These are phyloP conservation scores for Ammopiptanthus mongolicus DNA, from an alignment of 306 rosid species.

Conservation along the genomic window DNA sequence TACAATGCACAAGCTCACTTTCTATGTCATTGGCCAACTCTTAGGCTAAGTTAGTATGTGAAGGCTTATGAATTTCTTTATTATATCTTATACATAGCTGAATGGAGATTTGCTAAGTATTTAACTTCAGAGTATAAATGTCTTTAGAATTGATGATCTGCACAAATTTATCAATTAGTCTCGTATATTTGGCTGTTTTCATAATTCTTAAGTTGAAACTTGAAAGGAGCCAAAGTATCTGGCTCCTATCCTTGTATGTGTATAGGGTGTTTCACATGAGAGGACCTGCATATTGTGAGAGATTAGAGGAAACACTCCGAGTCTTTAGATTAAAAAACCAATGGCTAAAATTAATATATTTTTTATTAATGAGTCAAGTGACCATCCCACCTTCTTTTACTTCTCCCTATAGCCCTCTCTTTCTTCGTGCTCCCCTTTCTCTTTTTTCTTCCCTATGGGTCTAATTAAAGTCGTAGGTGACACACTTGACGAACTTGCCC, in stretches of 20 bases:
- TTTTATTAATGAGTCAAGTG: background rate
- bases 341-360: background rate
- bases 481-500: background rate
- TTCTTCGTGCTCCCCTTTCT: background rate
- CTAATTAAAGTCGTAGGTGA: background rate
- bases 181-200: background rate
- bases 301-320: background rate
- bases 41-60: no score
- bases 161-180: background rate
- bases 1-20: background rate
- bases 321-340: background rate
- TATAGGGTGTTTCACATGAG: background rate
- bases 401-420: background rate
- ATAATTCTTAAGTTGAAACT: background rate
- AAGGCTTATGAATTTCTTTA: no score
- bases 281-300: background rate
- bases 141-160: background rate
- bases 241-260: background rate
- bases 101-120: background rate
- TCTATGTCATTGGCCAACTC: background rate
- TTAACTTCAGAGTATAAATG: background rate
- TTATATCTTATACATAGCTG: background rate
- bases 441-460: background rate
- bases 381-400: background rate
- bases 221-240: background rate